Evolutionary conservation across 495 filamentous ascomycete genomes (phyloP).

Genomic region (Sporormia fimetaria): DNA sequence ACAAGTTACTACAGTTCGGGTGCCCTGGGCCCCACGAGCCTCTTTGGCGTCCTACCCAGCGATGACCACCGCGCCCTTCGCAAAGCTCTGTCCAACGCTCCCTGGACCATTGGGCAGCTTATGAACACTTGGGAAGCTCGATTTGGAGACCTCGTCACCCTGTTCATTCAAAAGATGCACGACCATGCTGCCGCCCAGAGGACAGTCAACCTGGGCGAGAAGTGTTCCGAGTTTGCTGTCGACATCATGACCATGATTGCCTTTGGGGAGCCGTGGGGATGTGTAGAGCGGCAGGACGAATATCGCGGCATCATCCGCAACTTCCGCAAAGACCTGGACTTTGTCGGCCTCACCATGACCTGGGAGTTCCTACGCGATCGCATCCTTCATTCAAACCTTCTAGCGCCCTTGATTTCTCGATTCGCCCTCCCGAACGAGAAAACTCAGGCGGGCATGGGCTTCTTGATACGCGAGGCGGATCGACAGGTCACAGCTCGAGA

Average conservation of each 20-base stretch:
- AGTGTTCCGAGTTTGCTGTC: constrained; percentile 18
- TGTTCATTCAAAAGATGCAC: constrained; percentile 14
- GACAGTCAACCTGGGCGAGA: constrained; percentile 9
- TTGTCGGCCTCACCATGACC: constrained; percentile 11
- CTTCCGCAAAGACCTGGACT: constrained; percentile 14
- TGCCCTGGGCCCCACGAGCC: constrained; percentile 8
- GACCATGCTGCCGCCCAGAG: constrained; percentile 11
- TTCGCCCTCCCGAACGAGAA: constrained; percentile 1
- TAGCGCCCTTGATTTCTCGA: constrained; percentile 13
- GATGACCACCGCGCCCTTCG: constrained; percentile 10
- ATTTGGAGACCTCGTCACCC: constrained; percentile 9
- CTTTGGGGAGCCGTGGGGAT: constrained; percentile 13
- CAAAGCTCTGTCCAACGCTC: constrained; percentile 15
- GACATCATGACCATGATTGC: constrained; percentile 21
- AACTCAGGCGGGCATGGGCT: constrained; percentile 12
- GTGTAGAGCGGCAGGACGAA: constrained; percentile 10
- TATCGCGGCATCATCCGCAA: constrained; percentile 9
- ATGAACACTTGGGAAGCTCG: constrained; percentile 16
- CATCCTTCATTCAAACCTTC: constrained; percentile 11
- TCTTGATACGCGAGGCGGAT: constrained; percentile 19
- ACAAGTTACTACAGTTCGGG: constrained; percentile 3
- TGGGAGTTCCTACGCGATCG: constrained; percentile 11
- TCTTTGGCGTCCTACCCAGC: constrained; percentile 11
- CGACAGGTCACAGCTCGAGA: constrained; percentile 9
- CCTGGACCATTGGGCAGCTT: constrained; percentile 18